Conservation (phyloP, 208 protist genomes). For the Leishmania braziliensis region DNA sequence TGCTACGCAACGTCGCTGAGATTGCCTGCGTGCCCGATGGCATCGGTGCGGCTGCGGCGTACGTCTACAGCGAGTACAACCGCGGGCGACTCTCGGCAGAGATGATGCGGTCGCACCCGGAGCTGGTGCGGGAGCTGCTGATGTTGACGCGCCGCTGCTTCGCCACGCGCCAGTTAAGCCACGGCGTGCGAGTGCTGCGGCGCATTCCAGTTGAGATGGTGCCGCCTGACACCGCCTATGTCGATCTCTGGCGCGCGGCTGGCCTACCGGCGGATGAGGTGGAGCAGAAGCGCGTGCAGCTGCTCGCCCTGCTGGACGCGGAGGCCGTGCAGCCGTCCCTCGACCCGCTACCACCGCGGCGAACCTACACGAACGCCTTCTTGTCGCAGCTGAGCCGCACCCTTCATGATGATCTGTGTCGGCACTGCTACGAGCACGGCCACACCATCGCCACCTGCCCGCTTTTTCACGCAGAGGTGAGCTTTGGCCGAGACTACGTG, state of each 20-base stretch:
- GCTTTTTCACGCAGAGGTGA: conserved; percentile 82
- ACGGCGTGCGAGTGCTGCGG: conserved; percentile 72
- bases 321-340: conserved; percentile 58
- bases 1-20: conserved; percentile 59
- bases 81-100: conserved; percentile 49
- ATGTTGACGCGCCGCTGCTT: conserved; percentile 49
- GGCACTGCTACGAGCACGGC: conserved; percentile 76
- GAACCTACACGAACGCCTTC: conserved; percentile 62
- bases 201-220: conserved; percentile 72
- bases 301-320: conserved; percentile 60
- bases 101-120: conserved; percentile 50
- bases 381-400: conserved; percentile 46
- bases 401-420: conserved; percentile 80
- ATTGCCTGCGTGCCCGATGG: conserved; percentile 57
- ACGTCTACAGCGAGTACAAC: conserved; percentile 84
- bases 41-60: conserved; percentile 63
- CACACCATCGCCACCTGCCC: conserved; percentile 73
- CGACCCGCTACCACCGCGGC: conserved; percentile 44
- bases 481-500: conserved; percentile 86
- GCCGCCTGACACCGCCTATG: conserved; percentile 41
- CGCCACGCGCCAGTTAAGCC: conserved; percentile 41
- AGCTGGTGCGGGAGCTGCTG: conserved; percentile 43
- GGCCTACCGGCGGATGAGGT: conserved; percentile 54
- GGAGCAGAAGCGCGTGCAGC: conserved; percentile 36
- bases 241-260: conserved; percentile 68